Conservation (phyloP, 805 yeast genomes). For the Saccharomycopsis sp. region DNA sequence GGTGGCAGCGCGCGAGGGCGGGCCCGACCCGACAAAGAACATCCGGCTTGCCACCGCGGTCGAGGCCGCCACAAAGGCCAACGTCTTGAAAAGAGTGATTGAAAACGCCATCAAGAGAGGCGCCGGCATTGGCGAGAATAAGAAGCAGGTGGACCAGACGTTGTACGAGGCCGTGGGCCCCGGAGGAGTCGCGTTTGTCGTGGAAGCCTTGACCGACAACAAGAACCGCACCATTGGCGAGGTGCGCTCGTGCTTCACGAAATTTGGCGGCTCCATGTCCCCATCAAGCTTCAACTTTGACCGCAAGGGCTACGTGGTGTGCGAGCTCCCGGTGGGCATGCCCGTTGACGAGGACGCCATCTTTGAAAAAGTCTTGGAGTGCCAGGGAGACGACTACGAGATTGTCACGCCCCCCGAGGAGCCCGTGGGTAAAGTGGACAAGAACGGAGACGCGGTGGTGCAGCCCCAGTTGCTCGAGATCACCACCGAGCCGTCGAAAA, state of each 20-base stretch:
- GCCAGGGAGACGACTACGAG: conserved; percentile 71
- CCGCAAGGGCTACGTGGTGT: conserved; percentile 60
- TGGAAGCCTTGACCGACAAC: conserved; percentile 85
- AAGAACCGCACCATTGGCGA: conserved; percentile 71
- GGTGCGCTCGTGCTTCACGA: conserved; percentile 66
- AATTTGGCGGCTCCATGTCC: conserved; percentile 58
- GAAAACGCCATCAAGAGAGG: conserved; percentile 86
- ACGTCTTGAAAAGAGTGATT: conserved; percentile 74
- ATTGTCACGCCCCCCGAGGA: conserved; percentile 24
- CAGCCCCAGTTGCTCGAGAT: conserved; percentile 34
- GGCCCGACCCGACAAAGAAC: conserved; percentile 58
- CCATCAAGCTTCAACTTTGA: conserved; percentile 76
- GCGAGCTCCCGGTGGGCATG: conserved; percentile 31
- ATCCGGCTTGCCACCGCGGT: conserved; percentile 58
- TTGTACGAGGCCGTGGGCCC: conserved; percentile 89
- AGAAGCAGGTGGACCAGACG: conserved; percentile 42
- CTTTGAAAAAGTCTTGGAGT: conserved; percentile 66
- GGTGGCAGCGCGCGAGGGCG: conserved; percentile 62
- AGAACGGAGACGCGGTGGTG: conserved; percentile 10
- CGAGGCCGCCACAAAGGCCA: conserved; percentile 67
- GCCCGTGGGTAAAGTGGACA: conserved; percentile 28
- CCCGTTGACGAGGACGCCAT: conserved; percentile 43
- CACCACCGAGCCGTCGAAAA: conserved; percentile 53
- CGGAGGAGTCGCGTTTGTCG: conserved; percentile 77
- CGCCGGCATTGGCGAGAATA: conserved; percentile 49